phyloP scores from a whole-genome alignment of 306 rosid species.

The Cucurbita ficifolia region DNA sequence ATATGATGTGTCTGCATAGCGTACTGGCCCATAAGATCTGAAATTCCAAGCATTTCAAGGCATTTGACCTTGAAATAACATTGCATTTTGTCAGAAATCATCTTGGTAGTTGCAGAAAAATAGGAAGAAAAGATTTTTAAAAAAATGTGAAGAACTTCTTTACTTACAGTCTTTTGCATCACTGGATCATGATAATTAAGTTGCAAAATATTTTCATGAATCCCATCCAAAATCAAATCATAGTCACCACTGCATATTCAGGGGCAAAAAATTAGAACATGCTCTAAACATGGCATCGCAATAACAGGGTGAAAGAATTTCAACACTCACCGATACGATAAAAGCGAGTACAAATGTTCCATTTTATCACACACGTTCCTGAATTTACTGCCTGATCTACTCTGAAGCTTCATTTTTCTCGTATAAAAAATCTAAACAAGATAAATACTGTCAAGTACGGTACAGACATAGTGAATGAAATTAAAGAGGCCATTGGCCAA shows the following conservation, averaged over 20 bases:
- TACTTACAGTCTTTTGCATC: constrained; percentile 86
- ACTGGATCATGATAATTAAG: constrained; percentile 87
- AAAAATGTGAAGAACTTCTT: background rate
- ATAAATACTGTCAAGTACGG: background rate
- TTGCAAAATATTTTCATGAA: constrained; percentile 82
- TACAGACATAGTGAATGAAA: background rate
- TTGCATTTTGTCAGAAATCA: constrained; percentile 9
- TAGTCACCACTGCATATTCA: constrained; percentile 60
- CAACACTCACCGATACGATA: constrained; percentile 55
- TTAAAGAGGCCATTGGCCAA: constrained; percentile 1
- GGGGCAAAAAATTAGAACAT: constrained; percentile 3
- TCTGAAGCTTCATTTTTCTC: constrained; percentile 45
- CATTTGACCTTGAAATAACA: constrained; percentile 60
- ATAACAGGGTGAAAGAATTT: constrained; percentile 10
- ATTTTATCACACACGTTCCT: constrained; percentile 34
- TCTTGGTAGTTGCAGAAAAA: constrained; percentile 12
- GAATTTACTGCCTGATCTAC: constrained; percentile 24
- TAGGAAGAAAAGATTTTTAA: background rate
- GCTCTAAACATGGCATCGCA: background rate
- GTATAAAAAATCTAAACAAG: constrained; percentile 55
- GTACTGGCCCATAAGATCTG: constrained; percentile 59
- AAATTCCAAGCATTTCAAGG: constrained; percentile 54
- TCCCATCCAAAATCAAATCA: constrained; percentile 82
- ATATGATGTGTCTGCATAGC: constrained; percentile 57
- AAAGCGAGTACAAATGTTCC: constrained; percentile 52